Percentiles rank a stretch among this genome's conserved stretches.
phyloP scores from a whole-genome alignment of 2,329 filamentous ascomycete species.

The Epichloe baconii region DNA sequence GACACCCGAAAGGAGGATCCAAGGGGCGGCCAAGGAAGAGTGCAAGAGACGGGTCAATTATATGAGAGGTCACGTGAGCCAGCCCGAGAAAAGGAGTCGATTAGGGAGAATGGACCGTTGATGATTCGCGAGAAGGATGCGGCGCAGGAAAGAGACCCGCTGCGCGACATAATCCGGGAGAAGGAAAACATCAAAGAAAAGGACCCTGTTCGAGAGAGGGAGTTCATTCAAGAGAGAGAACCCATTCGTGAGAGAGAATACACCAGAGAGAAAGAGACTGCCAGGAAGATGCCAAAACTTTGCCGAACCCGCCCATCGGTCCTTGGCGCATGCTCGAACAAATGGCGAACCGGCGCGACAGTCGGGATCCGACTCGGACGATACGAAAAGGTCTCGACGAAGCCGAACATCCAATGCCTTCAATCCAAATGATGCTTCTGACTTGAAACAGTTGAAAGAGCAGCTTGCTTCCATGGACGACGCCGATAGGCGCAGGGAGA shows the following conservation, averaged over 20 bases:
- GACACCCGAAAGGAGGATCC: constrained; percentile 11
- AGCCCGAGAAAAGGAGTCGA: background rate
- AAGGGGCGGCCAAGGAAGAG: constrained; percentile 10
- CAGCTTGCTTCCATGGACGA: constrained; percentile 31
- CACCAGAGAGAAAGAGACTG: constrained; percentile 16
- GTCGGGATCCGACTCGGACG: constrained; percentile 28
- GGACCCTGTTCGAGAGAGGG: constrained; percentile 7
- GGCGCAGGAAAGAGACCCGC: background rate
- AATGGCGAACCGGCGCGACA: constrained; percentile 19
- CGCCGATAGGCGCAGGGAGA: constrained; percentile 11
- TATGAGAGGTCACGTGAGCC: constrained; percentile 3
- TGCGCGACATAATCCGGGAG: constrained; percentile 1
- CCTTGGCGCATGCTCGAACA: background rate
- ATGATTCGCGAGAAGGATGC: constrained; percentile 3
- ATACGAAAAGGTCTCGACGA: constrained; percentile 26
- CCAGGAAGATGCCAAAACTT: background rate
- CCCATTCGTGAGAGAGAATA: constrained; percentile 24
- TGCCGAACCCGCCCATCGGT: constrained; percentile 15
- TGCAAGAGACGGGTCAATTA: constrained; percentile 7
- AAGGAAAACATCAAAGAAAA: constrained; percentile 7
- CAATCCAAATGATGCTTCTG: constrained; percentile 38
- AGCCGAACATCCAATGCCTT: constrained; percentile 29
- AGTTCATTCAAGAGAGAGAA: constrained; percentile 8
- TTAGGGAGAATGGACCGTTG: background rate
- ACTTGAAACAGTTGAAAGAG: constrained; percentile 36